Percentiles rank a stretch among this genome's conserved stretches.
Conservation (phyloP, 306 rosid species). For the Lagenaria siceraria region DNA sequence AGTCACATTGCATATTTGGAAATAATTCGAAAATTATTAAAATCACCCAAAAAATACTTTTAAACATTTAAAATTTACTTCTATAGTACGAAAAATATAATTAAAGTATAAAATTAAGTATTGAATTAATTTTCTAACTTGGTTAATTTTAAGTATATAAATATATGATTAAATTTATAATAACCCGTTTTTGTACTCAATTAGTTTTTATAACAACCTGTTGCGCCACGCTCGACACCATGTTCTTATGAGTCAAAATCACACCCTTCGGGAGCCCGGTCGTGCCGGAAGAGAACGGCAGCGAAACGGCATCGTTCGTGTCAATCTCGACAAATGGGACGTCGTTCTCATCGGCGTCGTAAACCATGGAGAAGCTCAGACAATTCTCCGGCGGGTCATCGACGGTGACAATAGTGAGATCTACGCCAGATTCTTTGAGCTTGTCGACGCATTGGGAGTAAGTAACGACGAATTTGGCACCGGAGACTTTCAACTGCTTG, state of each 20-base stretch:
- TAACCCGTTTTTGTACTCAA: too few species aligned
- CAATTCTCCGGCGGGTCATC: constrained; percentile 64
- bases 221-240: constrained; percentile 67
- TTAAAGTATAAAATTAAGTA: too few species aligned
- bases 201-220: constrained; percentile 9
- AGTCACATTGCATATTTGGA: too few species aligned
- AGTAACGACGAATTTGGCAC: constrained; percentile 49
- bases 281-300: constrained; percentile 88
- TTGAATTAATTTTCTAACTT: too few species aligned
- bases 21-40: too few species aligned
- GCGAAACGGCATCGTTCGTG: constrained; percentile 44
- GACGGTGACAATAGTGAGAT: constrained; percentile 32
- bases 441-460: constrained; percentile 51
- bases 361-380: constrained; percentile 49
- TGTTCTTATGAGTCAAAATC: constrained; percentile 58
- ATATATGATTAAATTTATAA: too few species aligned
- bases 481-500: constrained; percentile 40
- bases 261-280: constrained; percentile 86
- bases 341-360: constrained; percentile 32
- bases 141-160: too few species aligned
- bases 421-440: constrained; percentile 21
- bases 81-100: too few species aligned
- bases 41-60: too few species aligned
- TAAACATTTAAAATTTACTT: too few species aligned
- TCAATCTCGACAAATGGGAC: constrained; percentile 19